Conservation (phyloP, 768 basidiomycete genomes). For the Naganishia vaughanmartiniae region DNA sequence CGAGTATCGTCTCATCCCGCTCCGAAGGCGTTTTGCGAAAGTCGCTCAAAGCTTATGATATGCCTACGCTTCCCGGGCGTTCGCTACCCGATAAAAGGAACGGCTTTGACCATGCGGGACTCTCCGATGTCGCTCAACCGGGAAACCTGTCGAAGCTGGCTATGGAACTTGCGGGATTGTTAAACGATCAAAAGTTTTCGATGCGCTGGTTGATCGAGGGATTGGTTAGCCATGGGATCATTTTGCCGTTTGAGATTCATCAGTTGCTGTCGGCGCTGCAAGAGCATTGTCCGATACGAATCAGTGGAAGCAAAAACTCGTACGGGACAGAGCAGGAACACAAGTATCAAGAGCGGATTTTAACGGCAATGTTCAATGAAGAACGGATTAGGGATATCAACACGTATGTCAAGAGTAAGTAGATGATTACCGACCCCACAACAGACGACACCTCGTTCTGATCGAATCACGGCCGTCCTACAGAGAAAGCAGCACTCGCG, state of each 20-base stretch:
- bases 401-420: conserved; percentile 15
- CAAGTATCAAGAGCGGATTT: conserved; percentile 11
- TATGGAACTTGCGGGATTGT: neutral
- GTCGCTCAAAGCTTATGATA: neutral
- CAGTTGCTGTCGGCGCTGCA: conserved; percentile 32
- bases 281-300: neutral
- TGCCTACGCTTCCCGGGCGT: conserved; percentile 1
- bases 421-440: neutral
- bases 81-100: neutral
- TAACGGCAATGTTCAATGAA: conserved; percentile 25
- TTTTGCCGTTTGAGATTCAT: conserved; percentile 37
- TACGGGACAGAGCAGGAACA: neutral
- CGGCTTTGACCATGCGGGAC: neutral
- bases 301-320: neutral
- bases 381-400: conserved; percentile 28
- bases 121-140: neutral
- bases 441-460: too few species aligned
- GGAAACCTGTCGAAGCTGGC: conserved; percentile 3
- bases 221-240: conserved; percentile 44
- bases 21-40: conserved; percentile 6
- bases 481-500: conserved; percentile 13
- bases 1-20: conserved; percentile 17
- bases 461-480: neutral
- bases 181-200: conserved; percentile 36
- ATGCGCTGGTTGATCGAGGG: conserved; percentile 45